Conservation (phyloP, 805 yeast genomes). For the Helenozyma baotianmanensis region DNA sequence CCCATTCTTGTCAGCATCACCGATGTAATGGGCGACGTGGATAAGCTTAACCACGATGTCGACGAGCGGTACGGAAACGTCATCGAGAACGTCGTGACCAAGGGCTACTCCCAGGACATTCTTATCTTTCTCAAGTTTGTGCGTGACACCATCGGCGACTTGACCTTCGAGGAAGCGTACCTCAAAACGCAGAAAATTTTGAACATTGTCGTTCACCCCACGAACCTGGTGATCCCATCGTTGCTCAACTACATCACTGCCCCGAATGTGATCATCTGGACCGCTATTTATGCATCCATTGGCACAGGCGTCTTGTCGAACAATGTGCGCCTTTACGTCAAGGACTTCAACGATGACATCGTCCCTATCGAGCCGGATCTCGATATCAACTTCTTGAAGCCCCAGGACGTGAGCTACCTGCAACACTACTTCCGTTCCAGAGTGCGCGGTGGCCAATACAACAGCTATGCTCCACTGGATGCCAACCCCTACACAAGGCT, state of each 20-base stretch:
- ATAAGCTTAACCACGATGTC: slow-evolving; percentile 48
- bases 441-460: slow-evolving; percentile 9
- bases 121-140: slow-evolving; percentile 76
- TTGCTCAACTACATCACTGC: slow-evolving; percentile 85
- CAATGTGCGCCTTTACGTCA: slow-evolving; percentile 54
- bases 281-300: slow-evolving; percentile 79
- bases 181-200: slow-evolving; percentile 71
- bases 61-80: slow-evolving; percentile 62
- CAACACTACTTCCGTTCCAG: slow-evolving; percentile 36
- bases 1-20: slow-evolving; percentile 38
- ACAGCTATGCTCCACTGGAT: slow-evolving; percentile 20
- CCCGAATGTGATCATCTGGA: slow-evolving; percentile 82
- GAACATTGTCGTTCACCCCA: slow-evolving; percentile 83
- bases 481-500: slow-evolving; percentile 74
- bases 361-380: slow-evolving; percentile 46
- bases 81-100: slow-evolving; percentile 67
- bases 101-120: slow-evolving; percentile 86
- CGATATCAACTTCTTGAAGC: slow-evolving; percentile 39
- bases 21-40: slow-evolving; percentile 39
- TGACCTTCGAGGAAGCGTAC: slow-evolving; percentile 93
- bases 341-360: slow-evolving; percentile 55
- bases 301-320: slow-evolving; percentile 66
- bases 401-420: slow-evolving; percentile 42
- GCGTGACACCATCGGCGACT: slow-evolving; percentile 65
- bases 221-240: slow-evolving; percentile 63